Conservation (phyloP, 2,329 filamentous ascomycete genomes). For the Verticillium isaacii region DNA sequence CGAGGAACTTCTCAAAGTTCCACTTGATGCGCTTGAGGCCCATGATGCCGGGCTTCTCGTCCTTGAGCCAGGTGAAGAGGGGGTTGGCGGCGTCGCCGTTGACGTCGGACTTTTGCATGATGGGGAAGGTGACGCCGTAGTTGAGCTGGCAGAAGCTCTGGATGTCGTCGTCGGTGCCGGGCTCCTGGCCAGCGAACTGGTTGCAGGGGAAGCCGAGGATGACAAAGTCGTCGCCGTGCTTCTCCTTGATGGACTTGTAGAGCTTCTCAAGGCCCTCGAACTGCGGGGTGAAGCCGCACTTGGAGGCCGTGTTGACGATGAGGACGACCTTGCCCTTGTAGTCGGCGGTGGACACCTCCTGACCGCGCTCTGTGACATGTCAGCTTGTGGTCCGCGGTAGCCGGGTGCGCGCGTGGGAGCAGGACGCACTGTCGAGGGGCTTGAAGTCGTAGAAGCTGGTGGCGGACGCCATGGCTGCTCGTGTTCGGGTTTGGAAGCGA, state of each 20-base stretch:
- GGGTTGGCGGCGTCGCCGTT: conserved; percentile 81
- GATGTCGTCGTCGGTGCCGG: conserved; percentile 75
- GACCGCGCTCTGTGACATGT: conserved; percentile 59
- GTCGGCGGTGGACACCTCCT: conserved; percentile 62
- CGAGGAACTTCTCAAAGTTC: conserved; percentile 99
- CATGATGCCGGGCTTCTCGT: conserved; percentile 72
- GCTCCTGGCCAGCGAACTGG: conserved; percentile 91
- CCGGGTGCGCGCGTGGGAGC: not conserved
- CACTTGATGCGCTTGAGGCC: conserved; percentile 93
- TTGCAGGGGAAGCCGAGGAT: conserved; percentile 98
- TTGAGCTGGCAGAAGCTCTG: conserved; percentile 86
- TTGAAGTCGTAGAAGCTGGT: conserved; percentile 75
- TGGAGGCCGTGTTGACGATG: conserved; percentile 95
- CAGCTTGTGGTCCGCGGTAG: conserved; percentile 5
- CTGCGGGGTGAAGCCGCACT: conserved; percentile 98
- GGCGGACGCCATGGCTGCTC: conserved; percentile 30
- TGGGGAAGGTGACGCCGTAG: conserved; percentile 89
- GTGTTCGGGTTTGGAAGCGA: not conserved
- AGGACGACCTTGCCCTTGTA: conserved; percentile 92
- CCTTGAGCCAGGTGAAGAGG: conserved; percentile 72
- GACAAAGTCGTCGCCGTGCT: conserved; percentile 71
- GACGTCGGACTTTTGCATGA: conserved; percentile 88
- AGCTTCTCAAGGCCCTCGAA: conserved; percentile 87
- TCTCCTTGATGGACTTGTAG: conserved; percentile 70
- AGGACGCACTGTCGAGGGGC: conserved; percentile 63